Conservation (phyloP, 2,329 filamentous ascomycete genomes). For the Penicillium sp. region DNA sequence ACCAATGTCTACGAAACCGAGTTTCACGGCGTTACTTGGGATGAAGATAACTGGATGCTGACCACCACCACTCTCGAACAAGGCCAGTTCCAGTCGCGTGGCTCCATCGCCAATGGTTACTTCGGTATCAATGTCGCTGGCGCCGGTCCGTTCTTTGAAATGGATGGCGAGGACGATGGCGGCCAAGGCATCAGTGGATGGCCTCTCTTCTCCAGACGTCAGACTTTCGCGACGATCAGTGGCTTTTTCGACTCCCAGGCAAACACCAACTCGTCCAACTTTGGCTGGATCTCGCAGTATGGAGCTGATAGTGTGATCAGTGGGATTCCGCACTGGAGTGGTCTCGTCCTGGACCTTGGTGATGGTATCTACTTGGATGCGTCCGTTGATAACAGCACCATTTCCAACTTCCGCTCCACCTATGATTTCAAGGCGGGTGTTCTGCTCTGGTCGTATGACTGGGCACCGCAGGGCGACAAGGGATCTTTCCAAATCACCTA, state of each 20-base stretch:
- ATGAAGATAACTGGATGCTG: slow-evolving; percentile 62
- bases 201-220: slow-evolving; percentile 67
- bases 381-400: slow-evolving; percentile 60
- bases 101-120: slow-evolving; percentile 67
- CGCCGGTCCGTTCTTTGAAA: slow-evolving; percentile 67
- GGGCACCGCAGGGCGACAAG: slow-evolving; percentile 59
- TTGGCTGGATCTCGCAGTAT: slow-evolving; percentile 70
- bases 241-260: slow-evolving; percentile 69
- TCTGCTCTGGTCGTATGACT: slow-evolving; percentile 68
- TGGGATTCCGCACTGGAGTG: slow-evolving; percentile 71
- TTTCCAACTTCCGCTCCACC: slow-evolving; percentile 64
- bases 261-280: slow-evolving; percentile 65
- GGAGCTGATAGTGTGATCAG: slow-evolving; percentile 72
- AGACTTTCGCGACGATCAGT: slow-evolving; percentile 69
- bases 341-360: slow-evolving; percentile 61
- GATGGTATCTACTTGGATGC: slow-evolving; percentile 63
- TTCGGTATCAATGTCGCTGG: slow-evolving; percentile 67
- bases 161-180: slow-evolving; percentile 45
- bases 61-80: slow-evolving; percentile 58
- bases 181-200: slow-evolving; percentile 66
- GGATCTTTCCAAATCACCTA: slow-evolving; percentile 65
- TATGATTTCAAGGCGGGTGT: slow-evolving; percentile 67
- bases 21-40: slow-evolving; percentile 61
- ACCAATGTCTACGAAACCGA: slow-evolving; percentile 51
- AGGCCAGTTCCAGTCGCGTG: slow-evolving; percentile 64